These are phyloP conservation scores for Mariannaea sp. DNA, from an alignment of 2,329 filamentous ascomycete species.

Conservation along the genomic window DNA sequence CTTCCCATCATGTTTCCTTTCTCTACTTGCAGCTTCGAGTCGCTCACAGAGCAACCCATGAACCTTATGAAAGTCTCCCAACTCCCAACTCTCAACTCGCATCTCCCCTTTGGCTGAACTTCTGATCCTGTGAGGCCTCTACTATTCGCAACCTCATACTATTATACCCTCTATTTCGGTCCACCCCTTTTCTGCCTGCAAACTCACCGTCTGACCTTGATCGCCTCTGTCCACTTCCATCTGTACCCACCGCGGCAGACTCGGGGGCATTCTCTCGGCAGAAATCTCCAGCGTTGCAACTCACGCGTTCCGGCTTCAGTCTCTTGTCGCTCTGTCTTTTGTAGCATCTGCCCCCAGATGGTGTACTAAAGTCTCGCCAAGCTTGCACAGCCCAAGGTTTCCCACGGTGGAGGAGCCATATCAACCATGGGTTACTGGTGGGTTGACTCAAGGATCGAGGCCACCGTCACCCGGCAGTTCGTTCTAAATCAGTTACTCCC, in stretches of 20 bases:
- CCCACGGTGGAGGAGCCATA: slow-evolving; percentile 16
- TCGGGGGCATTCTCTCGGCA: slow-evolving; percentile 2
- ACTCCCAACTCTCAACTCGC: slow-evolving; percentile 15
- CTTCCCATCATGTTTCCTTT: slow-evolving; percentile 23
- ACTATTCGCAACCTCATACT: slow-evolving; percentile 13
- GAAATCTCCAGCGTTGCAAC: slow-evolving; percentile 1
- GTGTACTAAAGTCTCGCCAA: slow-evolving; percentile 1
- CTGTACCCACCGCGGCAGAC: slow-evolving; percentile 5
- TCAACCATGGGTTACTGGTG: slow-evolving; percentile 62
- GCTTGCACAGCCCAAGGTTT: slow-evolving; percentile 4
- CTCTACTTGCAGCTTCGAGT: slow-evolving; percentile 13
- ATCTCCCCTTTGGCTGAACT: slow-evolving; percentile 21
- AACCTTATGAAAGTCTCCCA: slow-evolving; percentile 35
- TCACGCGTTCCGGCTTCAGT: not conserved
- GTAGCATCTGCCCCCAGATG: slow-evolving; percentile 9
- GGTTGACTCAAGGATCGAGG: slow-evolving; percentile 71
- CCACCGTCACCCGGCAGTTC: slow-evolving; percentile 70
- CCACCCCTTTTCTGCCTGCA: not conserved
- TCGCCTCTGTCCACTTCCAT: not conserved
- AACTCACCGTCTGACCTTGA: not conserved
- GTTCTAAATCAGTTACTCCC: slow-evolving; percentile 67
- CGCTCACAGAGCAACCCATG: slow-evolving; percentile 16
- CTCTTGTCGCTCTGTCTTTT: too few relatives aligned
- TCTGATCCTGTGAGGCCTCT: not conserved
- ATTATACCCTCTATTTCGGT: slow-evolving; percentile 4